Evolutionary conservation across 2,329 filamentous ascomycete species (phyloP), one percentile per base, ranked within the genome.

Genomic region (Neospermospora avenae): DNA sequence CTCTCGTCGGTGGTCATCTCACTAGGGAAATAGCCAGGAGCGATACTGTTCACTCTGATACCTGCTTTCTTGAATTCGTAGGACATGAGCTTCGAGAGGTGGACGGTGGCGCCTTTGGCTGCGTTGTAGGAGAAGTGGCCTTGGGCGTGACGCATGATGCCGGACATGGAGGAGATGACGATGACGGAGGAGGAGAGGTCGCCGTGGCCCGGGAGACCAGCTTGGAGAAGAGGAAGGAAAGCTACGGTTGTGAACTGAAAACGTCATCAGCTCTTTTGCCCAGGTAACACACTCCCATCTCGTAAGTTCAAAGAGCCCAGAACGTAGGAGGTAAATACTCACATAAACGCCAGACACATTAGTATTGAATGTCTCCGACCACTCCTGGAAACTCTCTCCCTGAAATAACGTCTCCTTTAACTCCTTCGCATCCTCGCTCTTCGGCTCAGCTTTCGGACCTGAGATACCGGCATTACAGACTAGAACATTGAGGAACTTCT

Each of bases 311-410:
- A 11, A 34, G 16, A 2, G 13, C 10, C n/a, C 6, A 22, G 11
- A 37, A 25, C 2, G 34, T 14, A 16, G 24, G n/a, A 14, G 37
- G 16, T 5, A 5, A 48, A 22, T 16, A 59, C 61, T 24, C 34
- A 63, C 58, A 75, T 85, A 88, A 0, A 86, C 78, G 25, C 81
- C 77, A 1, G 83, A 79, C 3, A 93, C 89, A 65, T 96, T 92
- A 16, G 88, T 90, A 63, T 84, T 83, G 77, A 87, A 93, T 0
- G 84, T 84, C 37, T 81, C 74, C 13, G 81, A 81, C 90, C 90
- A 93, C 66, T 87, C 83, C 41, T 88, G 82, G 57, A 89, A 80
- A 0, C 76, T 81, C 14, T 76, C 71, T 0, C 72, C 68, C 77
- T 65, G 60, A 76, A 92, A 93, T 0, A 87, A 76, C 60, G 79